phyloP scores from a whole-genome alignment of 306 rosid species.

The Corylus heterophylla region DNA sequence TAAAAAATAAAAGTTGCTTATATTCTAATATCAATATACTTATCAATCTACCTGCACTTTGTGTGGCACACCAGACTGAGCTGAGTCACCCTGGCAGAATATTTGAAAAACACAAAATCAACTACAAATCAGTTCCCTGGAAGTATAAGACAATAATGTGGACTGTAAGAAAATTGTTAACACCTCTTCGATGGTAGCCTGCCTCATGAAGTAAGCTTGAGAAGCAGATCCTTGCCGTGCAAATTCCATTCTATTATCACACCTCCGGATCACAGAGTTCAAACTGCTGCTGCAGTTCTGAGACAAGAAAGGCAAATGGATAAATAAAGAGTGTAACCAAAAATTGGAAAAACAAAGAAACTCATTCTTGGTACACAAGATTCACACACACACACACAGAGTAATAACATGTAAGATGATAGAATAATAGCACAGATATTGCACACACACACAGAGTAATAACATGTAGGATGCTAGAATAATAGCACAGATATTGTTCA shows the following conservation, averaged over 20 bases:
- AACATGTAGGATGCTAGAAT: not conserved
- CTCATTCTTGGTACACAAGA: not conserved
- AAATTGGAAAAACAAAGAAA: conserved; percentile 7
- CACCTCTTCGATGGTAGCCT: conserved; percentile 52
- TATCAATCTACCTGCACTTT: conserved; percentile 16
- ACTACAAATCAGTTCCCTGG: not conserved
- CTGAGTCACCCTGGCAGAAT: conserved; percentile 39
- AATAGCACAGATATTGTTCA: not conserved
- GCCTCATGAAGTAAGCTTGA: conserved; percentile 66
- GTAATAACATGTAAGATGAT: not conserved
- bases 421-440: not conserved
- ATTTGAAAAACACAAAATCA: not conserved
- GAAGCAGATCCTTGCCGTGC: conserved; percentile 69
- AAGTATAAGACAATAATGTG: conserved; percentile 8
- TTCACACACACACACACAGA: not conserved
- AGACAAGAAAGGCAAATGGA: conserved; percentile 18
- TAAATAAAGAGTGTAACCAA: conserved; percentile 7
- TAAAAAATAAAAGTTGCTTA: too few species aligned
- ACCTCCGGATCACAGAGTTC: conserved; percentile 52
- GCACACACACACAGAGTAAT: not conserved
- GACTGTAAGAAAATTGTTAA: conserved; percentile 4
- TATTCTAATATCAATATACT: too few species aligned
- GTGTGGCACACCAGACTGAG: conserved; percentile 26
- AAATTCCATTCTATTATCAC: conserved; percentile 52
- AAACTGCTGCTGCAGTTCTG: conserved; percentile 61